phyloP scores from a whole-genome alignment of 768 basidiomycete genomes.

The Lactifluus piperatus region DNA sequence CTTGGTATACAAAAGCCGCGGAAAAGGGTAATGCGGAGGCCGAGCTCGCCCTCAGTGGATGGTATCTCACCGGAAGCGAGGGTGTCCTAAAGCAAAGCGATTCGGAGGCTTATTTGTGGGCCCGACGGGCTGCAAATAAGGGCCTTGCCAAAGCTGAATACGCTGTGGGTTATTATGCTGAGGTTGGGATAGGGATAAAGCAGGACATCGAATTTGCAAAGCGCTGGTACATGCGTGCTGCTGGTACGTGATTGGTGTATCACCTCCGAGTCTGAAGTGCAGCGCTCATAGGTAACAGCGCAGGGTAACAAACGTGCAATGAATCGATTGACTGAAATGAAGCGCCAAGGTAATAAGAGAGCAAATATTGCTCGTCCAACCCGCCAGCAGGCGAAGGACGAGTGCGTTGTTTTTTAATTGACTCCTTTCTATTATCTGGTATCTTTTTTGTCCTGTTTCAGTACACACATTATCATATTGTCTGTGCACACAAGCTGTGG shows the following conservation, averaged over 20 bases:
- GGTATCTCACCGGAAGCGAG: conserved; percentile 96
- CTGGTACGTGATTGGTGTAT: conserved; percentile 46
- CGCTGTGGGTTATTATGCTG: conserved; percentile 97
- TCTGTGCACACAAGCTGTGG: neutral
- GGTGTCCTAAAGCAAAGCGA: conserved; percentile 96
- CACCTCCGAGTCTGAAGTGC: neutral
- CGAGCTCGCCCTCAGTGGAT: conserved; percentile 92
- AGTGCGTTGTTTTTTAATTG: conserved; percentile 68
- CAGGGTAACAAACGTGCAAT: conserved; percentile 99
- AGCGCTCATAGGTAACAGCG: conserved; percentile 36
- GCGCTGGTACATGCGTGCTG: conserved; percentile 98
- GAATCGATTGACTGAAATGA: conserved; percentile 92
- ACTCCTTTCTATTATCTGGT: neutral
- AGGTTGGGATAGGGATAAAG: conserved; percentile 96
- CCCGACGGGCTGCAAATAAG: conserved; percentile 91
- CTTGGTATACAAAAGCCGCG: conserved; percentile 98
- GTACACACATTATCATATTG: neutral
- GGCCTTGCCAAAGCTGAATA: conserved; percentile 96
- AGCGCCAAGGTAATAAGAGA: conserved; percentile 76
- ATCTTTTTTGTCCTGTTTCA: neutral
- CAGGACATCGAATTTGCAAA: conserved; percentile 94
- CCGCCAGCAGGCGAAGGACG: conserved; percentile 86
- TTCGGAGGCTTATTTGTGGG: conserved; percentile 98
- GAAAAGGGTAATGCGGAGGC: conserved; percentile 94
- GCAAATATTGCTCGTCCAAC: conserved; percentile 78